A percentile compares a stretch with the other conserved stretches of the same genome.
phyloP scores from a whole-genome alignment of 1,284 basidiomycete species.

The Cutaneotrichosporon sp. region DNA sequence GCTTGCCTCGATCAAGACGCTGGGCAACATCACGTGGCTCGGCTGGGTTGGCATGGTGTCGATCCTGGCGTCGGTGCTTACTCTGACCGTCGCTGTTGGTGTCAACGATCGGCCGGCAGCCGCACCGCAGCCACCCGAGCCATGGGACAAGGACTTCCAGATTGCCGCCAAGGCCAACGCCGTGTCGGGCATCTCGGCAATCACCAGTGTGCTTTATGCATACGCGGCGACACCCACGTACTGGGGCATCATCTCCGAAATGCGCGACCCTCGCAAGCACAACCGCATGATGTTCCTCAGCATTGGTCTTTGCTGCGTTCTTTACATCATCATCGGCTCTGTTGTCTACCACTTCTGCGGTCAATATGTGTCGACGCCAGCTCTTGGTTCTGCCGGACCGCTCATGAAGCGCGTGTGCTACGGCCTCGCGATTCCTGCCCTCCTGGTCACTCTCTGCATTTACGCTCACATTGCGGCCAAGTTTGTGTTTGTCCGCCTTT shows the following conservation, averaged over 20 bases:
- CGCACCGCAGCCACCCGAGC: slow-evolving; percentile 24
- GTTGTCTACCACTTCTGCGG: slow-evolving; percentile 36
- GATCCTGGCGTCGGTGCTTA: slow-evolving; percentile 39
- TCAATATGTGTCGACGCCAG: slow-evolving; percentile 42
- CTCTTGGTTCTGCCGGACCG: slow-evolving; percentile 42
- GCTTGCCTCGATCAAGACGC: slow-evolving; percentile 39
- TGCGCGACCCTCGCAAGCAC: slow-evolving; percentile 32
- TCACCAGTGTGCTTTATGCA: slow-evolving; percentile 40
- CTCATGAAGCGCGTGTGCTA: slow-evolving; percentile 47
- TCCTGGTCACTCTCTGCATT: slow-evolving; percentile 23
- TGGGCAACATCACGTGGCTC: slow-evolving; percentile 43
- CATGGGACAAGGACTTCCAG: slow-evolving; percentile 30
- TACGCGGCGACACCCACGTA: slow-evolving; percentile 28
- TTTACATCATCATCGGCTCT: slow-evolving; percentile 33
- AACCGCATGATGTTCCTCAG: slow-evolving; percentile 27
- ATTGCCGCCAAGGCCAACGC: slow-evolving; percentile 24
- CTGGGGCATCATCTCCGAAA: slow-evolving; percentile 31
- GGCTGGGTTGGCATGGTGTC: slow-evolving; percentile 39
- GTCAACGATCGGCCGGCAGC: slow-evolving; percentile 39
- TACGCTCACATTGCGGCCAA: slow-evolving; percentile 29
- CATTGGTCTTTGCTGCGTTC: slow-evolving; percentile 32
- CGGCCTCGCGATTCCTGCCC: slow-evolving; percentile 45
- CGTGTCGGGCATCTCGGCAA: slow-evolving; percentile 38
- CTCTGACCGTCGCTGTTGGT: slow-evolving; percentile 45
- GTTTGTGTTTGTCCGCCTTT: slow-evolving; percentile 30